These are phyloP conservation scores for Biscutella laevigata DNA, from an alignment of 441 rosid genomes.

Conservation along the genomic window DNA sequence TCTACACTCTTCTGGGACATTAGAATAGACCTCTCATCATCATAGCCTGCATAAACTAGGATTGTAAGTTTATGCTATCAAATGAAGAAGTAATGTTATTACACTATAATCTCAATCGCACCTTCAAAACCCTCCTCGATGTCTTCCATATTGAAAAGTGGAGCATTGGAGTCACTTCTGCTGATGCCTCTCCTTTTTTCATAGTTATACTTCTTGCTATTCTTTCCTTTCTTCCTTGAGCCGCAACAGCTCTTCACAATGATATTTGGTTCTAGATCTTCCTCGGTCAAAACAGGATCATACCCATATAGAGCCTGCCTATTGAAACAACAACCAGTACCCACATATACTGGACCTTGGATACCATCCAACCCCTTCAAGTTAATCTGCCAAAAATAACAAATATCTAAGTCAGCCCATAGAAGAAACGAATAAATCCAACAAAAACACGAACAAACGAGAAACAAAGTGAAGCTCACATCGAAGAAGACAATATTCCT, in stretches of 20 bases:
- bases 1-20: slow-evolving; percentile 93
- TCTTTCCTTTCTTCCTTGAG: slow-evolving; percentile 75
- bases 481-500: slow-evolving; percentile 96
- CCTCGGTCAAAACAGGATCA: slow-evolving; percentile 91
- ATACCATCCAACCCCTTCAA: slow-evolving; percentile 93
- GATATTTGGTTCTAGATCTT: slow-evolving; percentile 84
- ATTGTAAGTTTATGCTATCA: slow-evolving; percentile 5
- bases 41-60: slow-evolving; percentile 60
- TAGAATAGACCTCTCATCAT: slow-evolving; percentile 87
- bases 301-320: slow-evolving; percentile 96
- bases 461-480: slow-evolving; percentile 37
- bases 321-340: slow-evolving; percentile 94
- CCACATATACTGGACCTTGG: slow-evolving; percentile 97
- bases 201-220: slow-evolving; percentile 51
- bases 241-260: slow-evolving; percentile 95
- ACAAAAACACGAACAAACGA: slow-evolving; percentile 1
- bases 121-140: slow-evolving; percentile 98
- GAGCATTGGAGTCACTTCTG: slow-evolving; percentile 90
- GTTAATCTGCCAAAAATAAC: slow-evolving; percentile 56
- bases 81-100: background rate
- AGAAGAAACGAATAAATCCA: background rate
- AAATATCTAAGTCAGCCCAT: slow-evolving; percentile 13
- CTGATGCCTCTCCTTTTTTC: slow-evolving; percentile 64
- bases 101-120: slow-evolving; percentile 27
- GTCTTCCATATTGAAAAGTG: slow-evolving; percentile 97